These are phyloP conservation scores for Amanita rimosa DNA, from an alignment of 768 basidiomycete genomes.

Conservation along the genomic window DNA sequence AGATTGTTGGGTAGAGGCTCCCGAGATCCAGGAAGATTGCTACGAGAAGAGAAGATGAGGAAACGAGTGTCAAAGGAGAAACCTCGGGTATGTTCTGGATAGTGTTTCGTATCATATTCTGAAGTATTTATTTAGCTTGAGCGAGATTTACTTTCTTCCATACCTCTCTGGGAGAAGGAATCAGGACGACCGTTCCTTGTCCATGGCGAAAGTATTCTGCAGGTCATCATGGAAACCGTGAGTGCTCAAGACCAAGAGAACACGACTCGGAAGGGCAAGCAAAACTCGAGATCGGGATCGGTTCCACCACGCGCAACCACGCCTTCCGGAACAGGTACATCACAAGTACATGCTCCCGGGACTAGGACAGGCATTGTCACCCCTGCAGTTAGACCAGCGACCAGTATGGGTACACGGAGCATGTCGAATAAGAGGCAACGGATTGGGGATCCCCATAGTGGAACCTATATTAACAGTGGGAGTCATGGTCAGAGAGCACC, in stretches of 20 bases:
- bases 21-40: slow-evolving; percentile 73
- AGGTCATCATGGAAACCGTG: slow-evolving; percentile 62
- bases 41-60: slow-evolving; percentile 95
- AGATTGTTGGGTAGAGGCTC: slow-evolving; percentile 73
- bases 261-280: slow-evolving; percentile 29
- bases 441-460: slow-evolving; percentile 27
- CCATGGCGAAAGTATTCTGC: slow-evolving; percentile 72
- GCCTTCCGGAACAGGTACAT: slow-evolving; percentile 24
- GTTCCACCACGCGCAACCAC: slow-evolving; percentile 55
- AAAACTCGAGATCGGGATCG: slow-evolving; percentile 36
- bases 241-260: slow-evolving; percentile 77
- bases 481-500: slow-evolving; percentile 22
- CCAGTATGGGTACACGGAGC: slow-evolving; percentile 34
- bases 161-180: slow-evolving; percentile 82
- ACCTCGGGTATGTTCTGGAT: slow-evolving; percentile 55
- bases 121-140: slow-evolving; percentile 50
- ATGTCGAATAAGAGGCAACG: slow-evolving; percentile 56
- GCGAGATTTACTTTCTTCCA: slow-evolving; percentile 64
- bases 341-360: slow-evolving; percentile 27
- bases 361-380: slow-evolving; percentile 39
- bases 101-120: not conserved
- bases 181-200: slow-evolving; percentile 71
- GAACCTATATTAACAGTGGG: slow-evolving; percentile 12
- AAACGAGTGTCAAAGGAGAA: slow-evolving; percentile 90
- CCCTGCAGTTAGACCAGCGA: slow-evolving; percentile 48